Percentiles rank a stretch among this genome's conserved stretches.
phyloP scores from a whole-genome alignment of 2,329 filamentous ascomycete genomes.

The Plectosphaerella cucumerina region DNA sequence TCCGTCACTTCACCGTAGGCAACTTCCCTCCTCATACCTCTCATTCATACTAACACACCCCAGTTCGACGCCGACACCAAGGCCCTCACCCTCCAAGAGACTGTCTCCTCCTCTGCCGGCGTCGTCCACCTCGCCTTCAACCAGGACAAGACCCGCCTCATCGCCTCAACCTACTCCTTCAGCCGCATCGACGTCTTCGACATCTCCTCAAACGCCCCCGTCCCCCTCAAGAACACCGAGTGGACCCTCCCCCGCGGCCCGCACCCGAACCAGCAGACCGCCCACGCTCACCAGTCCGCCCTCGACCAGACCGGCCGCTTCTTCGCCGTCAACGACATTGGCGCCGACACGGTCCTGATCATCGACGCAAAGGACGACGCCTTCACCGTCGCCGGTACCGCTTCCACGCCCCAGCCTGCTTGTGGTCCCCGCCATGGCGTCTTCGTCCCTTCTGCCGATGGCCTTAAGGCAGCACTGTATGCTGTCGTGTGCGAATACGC shows the following conservation, averaged over 20 bases:
- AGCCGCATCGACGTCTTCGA: slow-evolving; percentile 43
- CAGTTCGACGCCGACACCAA: slow-evolving; percentile 27
- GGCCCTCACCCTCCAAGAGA: slow-evolving; percentile 20
- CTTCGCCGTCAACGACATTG: slow-evolving; percentile 45
- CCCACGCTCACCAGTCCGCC: slow-evolving; percentile 43
- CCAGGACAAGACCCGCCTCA: slow-evolving; percentile 36
- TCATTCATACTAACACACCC: neutral
- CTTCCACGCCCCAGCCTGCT: slow-evolving; percentile 28
- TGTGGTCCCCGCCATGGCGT: slow-evolving; percentile 47
- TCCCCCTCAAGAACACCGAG: slow-evolving; percentile 32
- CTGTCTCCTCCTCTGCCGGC: slow-evolving; percentile 30
- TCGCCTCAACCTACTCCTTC: slow-evolving; percentile 37
- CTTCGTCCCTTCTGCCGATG: slow-evolving; percentile 33
- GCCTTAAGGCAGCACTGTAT: slow-evolving; percentile 36
- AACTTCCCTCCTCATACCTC: neutral
- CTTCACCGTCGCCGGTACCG: slow-evolving; percentile 30
- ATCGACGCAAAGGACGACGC: slow-evolving; percentile 37
- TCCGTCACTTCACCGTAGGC: slow-evolving; percentile 31
- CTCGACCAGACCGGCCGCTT: slow-evolving; percentile 45
- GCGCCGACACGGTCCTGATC: slow-evolving; percentile 41
- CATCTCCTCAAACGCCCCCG: slow-evolving; percentile 27
- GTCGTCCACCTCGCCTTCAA: slow-evolving; percentile 46
- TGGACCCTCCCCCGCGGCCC: slow-evolving; percentile 28
- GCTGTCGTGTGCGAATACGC: slow-evolving; percentile 41
- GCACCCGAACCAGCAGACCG: slow-evolving; percentile 21